phyloP scores from a whole-genome alignment of 768 basidiomycete genomes.

The Tricholoma sp. region DNA sequence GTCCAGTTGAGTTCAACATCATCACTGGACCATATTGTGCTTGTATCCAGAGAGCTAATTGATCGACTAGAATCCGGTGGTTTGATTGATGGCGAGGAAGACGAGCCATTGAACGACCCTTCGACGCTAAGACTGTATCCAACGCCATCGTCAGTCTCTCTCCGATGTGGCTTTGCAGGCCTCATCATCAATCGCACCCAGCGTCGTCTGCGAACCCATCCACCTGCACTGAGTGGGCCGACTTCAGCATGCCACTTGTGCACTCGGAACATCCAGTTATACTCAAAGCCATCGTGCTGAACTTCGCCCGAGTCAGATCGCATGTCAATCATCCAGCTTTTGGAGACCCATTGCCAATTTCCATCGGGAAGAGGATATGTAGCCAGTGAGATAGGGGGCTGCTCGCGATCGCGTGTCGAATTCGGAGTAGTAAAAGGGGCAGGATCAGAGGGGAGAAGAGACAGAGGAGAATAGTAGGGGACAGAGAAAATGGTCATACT shows the following conservation, averaged over 20 bases:
- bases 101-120: neutral
- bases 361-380: constrained; percentile 77
- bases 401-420: constrained; percentile 33
- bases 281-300: constrained; percentile 82
- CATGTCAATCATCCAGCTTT: constrained; percentile 87
- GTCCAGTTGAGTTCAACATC: constrained; percentile 54
- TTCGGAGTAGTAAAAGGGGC: constrained; percentile 65
- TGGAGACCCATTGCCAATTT: constrained; percentile 77
- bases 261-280: constrained; percentile 72
- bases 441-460: constrained; percentile 69
- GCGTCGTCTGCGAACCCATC: constrained; percentile 73
- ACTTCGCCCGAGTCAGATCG: constrained; percentile 68
- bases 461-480: constrained; percentile 64
- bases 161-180: constrained; percentile 32
- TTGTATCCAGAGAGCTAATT: constrained; percentile 9
- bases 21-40: constrained; percentile 52
- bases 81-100: constrained; percentile 15
- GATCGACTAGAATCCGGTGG: constrained; percentile 8
- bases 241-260: constrained; percentile 62
- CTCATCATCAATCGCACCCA: constrained; percentile 86
- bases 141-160: constrained; percentile 13
- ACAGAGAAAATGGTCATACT: constrained; percentile 68
- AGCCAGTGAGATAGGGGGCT: constrained; percentile 51
- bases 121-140: constrained; percentile 2
- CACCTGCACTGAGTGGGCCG: constrained; percentile 56